phyloP scores from a whole-genome alignment of 1,139 yeast species.

The Insectozyma bohioensis region DNA sequence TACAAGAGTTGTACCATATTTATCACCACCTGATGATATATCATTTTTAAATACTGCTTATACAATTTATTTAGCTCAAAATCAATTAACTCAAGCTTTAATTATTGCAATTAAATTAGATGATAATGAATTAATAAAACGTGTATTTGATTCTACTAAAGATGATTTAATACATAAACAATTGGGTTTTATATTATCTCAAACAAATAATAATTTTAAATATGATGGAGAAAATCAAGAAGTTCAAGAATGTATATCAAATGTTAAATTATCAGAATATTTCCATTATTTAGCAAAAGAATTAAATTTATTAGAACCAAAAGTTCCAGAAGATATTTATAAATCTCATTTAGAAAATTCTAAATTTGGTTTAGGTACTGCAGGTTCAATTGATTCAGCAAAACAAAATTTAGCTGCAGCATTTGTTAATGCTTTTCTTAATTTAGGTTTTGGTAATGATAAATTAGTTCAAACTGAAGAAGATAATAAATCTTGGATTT shows the following conservation, averaged over 20 bases:
- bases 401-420: slow-evolving; percentile 95
- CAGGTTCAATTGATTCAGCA: slow-evolving; percentile 83
- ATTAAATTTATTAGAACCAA: slow-evolving; percentile 83
- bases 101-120: slow-evolving; percentile 87
- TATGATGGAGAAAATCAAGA: slow-evolving; percentile 65
- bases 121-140: slow-evolving; percentile 71
- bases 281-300: slow-evolving; percentile 81
- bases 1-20: slow-evolving; percentile 92
- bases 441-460: slow-evolving; percentile 88
- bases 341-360: slow-evolving; percentile 84
- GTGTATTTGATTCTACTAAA: slow-evolving; percentile 73
- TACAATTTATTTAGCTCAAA: slow-evolving; percentile 76
- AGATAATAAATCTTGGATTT: slow-evolving; percentile 80
- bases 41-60: slow-evolving; percentile 90
- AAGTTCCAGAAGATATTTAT: slow-evolving; percentile 93
- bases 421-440: slow-evolving; percentile 88
- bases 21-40: slow-evolving; percentile 93
- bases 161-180: slow-evolving; percentile 82
- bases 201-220: slow-evolving; percentile 79
- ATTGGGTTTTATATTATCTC: slow-evolving; percentile 84
- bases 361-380: slow-evolving; percentile 54
- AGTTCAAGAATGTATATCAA: slow-evolving; percentile 84
- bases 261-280: slow-evolving; percentile 75
- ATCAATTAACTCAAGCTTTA: slow-evolving; percentile 85
- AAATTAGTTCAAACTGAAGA: slow-evolving; percentile 74